Base-by-base conservation (phyloP, 495 filamentous ascomycete species). In the Penicillium desertorum region DNA sequence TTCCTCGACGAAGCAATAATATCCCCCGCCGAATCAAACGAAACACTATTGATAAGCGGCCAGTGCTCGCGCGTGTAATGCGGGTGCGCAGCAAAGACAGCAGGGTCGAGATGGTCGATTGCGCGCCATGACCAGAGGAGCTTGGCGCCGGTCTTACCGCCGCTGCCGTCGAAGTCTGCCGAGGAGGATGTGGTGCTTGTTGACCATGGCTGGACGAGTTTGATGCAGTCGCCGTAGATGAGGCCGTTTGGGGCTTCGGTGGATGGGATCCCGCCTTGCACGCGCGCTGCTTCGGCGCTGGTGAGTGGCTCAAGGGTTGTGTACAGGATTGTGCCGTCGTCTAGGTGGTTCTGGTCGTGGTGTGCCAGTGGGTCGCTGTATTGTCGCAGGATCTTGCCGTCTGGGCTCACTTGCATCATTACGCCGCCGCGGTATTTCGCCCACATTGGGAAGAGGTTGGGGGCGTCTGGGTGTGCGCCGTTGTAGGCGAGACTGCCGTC, bases 271-370 rank as follows among this genome's bases (percentile, higher is more conserved):
- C 77, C 77, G 4, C 76, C 77, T 0, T 62, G 61, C 3, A 80
- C 65, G 3, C 62, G 60, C 0, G 66, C 50, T 2, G 73, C 71
- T 51, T 77, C 67, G 20, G 69, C 67, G 0, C 54, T 34, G 7
- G 68, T 71, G 12, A 79, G 64, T 4, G 72, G 65, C 34, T 78
- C 75, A 2, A 79, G 63, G 0, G 68, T 72, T 9, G 77, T 78
- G 46, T 80, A 80, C 4, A 79, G 66, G 12, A 78, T 43, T 3
- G 65, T 63, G 0, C 77, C 76, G 27, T 79, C 70, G 36, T 66
- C 75, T 19, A 76, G 67, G 53, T 80, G 76, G 56, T 78, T 67
- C 43, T 79, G 77, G 54, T 79, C 77, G 57, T 80, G 76, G 42
- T 80, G 77, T 0, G 70, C 77, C 10, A 71, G 59, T 0, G 74